Evolutionary conservation across 352 stramenopile genomes (phyloP), one percentile per base, ranked within the genome.

Genomic region (Aphanomyces stellatus): DNA sequence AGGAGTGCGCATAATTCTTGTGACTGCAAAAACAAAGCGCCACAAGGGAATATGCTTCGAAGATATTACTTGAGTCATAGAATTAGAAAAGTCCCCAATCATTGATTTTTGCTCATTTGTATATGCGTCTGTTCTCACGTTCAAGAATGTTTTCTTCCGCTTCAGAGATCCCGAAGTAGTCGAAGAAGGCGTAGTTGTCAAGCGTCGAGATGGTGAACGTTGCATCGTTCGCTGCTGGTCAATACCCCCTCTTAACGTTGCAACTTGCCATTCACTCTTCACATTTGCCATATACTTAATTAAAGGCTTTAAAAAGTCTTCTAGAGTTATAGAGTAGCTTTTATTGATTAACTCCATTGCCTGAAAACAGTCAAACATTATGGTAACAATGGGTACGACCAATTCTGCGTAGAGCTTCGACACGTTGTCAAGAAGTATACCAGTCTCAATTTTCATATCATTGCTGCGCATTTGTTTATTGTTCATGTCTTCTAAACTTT

Each of bases 241-340:
- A 11, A 22, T 7, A 24, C n/a, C 25, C 34, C 24, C 43, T 25
- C 33, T 33, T 13, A 65, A 31, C 43, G 30, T 41, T 4, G 42
- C 57, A 4, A 65, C 35, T 2, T 67, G 41, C 60, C 60, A 67
- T 24, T 51, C 13, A 24, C 30, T 59, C 7, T 34, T 55, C 27
- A 48, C 13, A 1, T n/a, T 13, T 11, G 24, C 42, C 28, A 67
- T n/a, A n/a, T 25, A 40, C 43, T 11, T 19, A 3, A 11, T 22
- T 4, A 67, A 6, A 0, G 60, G 41, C n/a, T 11, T 13, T 2
- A 63, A 11, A 51, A 63, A 51, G 19, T 43, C 33, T 17, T 57
- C 27, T 22, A 40, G 17, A 6, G n/a, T 25, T 4, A 67, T 1
- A 6, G 41, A 22, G 46, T 67, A 67, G 24, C 57, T 40, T 17